Evolutionary conservation across 768 basidiomycete species (phyloP), one percentile per base, ranked within the genome.

Genomic region (Agrocybe pediades): DNA sequence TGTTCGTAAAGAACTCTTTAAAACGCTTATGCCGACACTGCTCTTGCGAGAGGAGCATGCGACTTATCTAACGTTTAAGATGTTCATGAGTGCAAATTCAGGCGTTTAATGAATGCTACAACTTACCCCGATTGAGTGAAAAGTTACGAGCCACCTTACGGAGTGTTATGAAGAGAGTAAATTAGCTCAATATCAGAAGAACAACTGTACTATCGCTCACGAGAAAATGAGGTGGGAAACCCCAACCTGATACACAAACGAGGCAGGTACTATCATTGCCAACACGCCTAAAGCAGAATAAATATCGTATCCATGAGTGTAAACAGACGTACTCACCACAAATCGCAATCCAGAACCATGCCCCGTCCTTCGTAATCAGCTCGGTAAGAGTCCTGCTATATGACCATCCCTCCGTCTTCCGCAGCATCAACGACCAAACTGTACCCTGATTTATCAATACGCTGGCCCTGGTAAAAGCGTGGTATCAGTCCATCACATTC

Each of bases 71-170:
- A 4, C 33, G 33, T 13, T 11, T n/a, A 3, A 36, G n/a, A 36
- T 11, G n/a, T 15, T 15, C 3, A n/a, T 36, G 11, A 36, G 33
- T 36, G 4, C 11, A n/a, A 5, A 36, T 5, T 36, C 13, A 4
- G 6, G n/a, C n/a, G 13, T 36, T 36, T 13, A 11, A 36, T 11
- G 4, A 3, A 36, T 36, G 11, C 5, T 13, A 15, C 15, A 56
- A 46, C 50, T 41, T n/a, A 56, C 55, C 21, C 50, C 55, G 15
- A 56, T 33, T 27, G 55, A 56, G 17, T 52, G 33, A 20, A 56
- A 24, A 26, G 55, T 48, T 21, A 45, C 42, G n/a, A 50, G 55
- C 55, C 55, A 56, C 25, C 55, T 56, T 30, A n/a, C n/a, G n/a
- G n/a, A n/a, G n/a, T n/a, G n/a, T 36, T 20, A 30, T 15, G 42